Evolutionary conservation across 495 filamentous ascomycete genomes (phyloP), one percentile per base, ranked within the genome.

Genomic region (Hypoxylon fuscum): DNA sequence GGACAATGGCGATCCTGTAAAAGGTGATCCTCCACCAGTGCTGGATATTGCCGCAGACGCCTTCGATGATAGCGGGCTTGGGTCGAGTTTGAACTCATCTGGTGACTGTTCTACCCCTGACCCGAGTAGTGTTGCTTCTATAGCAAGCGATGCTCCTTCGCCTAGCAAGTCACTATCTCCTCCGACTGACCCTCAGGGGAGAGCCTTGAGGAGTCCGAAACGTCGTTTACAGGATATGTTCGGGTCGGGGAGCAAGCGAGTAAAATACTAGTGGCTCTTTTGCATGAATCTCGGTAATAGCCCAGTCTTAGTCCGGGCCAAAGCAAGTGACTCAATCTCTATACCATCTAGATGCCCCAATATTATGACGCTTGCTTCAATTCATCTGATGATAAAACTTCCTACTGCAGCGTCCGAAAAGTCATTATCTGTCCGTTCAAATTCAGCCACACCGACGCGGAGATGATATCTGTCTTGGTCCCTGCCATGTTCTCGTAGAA

Each of bases 1-100:
- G 42, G 67, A 64, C 18, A 44, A 5, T 12, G 52, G 67, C 5
- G 43, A 59, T 3, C 63, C 58, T 2, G 61, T 54, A 12, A 41
- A 48, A 21, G 59, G 59, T 1, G 54, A 60, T 34, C 41, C 22
- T 17, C 29, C 21, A 8, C 40, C 20, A 23, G 37, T 38, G 21
- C 10, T 21, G 10, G 34, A 20, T 4, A 14, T 27, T 9, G 35
- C 23, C 15, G 6, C 18, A 32, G 40, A 55, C n/a, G n/a, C 27
- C 1, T 7, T 27, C 32, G 1, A 38, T 15, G 64, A 67, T 21
- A 56, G 49, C 17, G 59, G 50, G 4, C 20, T 64, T 18, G 64
- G 64, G 2, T 56, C 58, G 9, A 67, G 58, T 52, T 17, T 58
- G 3, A 17, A 14, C 18, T 8, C 50, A n/a, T 22, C 37, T 31